These are phyloP conservation scores for Pseudocercospora crystallina DNA, from an alignment of 2,329 filamentous ascomycete genomes.

Conservation along the genomic window DNA sequence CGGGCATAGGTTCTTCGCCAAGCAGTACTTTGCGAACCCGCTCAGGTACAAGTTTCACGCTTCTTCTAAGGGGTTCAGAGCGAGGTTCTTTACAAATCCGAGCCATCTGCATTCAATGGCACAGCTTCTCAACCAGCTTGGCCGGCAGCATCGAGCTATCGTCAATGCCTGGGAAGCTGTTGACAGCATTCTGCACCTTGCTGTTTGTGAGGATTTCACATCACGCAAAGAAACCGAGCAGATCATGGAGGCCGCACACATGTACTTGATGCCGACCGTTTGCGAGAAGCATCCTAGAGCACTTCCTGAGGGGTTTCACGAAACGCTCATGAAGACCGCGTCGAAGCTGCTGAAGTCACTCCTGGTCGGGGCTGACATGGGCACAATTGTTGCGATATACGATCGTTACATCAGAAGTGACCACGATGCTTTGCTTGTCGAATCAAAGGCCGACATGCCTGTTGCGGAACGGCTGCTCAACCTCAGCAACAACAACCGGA, in stretches of 20 bases:
- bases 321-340: slow-evolving; percentile 11
- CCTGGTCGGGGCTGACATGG: slow-evolving; percentile 4
- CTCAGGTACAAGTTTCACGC: too few species aligned
- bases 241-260: slow-evolving; percentile 25
- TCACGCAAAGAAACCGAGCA: slow-evolving; percentile 14
- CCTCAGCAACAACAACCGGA: slow-evolving; percentile 18
- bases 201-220: slow-evolving; percentile 5
- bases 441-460: slow-evolving; percentile 4
- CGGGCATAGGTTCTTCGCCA: neutral
- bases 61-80: too few species aligned
- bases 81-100: too few species aligned
- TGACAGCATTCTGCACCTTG: slow-evolving; percentile 21
- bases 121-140: slow-evolving; percentile 17
- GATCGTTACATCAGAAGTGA: slow-evolving; percentile 24
- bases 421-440: slow-evolving; percentile 21
- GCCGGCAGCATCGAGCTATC: slow-evolving; percentile 16
- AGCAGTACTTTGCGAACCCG: too few species aligned
- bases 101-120: neutral
- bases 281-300: slow-evolving; percentile 33
- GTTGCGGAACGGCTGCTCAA: slow-evolving; percentile 9
- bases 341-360: slow-evolving; percentile 4
- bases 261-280: slow-evolving; percentile 26
- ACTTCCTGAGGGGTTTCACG: slow-evolving; percentile 29
- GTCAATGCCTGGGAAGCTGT: slow-evolving; percentile 26
- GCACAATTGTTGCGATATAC: slow-evolving; percentile 19